Conservation (phyloP, 805 yeast genomes). For the Yamadazyma nakazawae region DNA sequence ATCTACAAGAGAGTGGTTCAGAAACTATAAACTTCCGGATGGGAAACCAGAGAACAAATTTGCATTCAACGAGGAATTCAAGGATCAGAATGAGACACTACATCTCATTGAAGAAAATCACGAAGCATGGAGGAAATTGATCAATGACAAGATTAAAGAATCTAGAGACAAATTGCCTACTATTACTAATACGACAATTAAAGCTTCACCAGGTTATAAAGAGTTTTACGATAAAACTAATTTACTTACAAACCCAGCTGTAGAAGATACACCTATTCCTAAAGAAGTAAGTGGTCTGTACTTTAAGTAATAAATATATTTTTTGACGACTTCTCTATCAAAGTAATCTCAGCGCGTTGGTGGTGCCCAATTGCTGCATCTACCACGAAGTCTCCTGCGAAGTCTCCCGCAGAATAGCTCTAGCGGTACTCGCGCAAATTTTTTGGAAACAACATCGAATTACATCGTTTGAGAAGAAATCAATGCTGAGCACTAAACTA, state of each 20-base stretch:
- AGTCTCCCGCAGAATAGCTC: background rate
- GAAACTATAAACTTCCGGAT: slow-evolving; percentile 96
- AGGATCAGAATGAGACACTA: slow-evolving; percentile 80
- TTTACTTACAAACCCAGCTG: background rate
- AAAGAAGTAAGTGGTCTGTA: slow-evolving; percentile 5
- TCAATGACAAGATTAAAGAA: slow-evolving; percentile 52
- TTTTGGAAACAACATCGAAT: slow-evolving; percentile 6
- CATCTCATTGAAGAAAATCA: slow-evolving; percentile 79
- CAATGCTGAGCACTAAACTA: slow-evolving; percentile 1
- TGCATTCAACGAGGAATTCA: slow-evolving; percentile 94
- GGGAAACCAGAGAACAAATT: slow-evolving; percentile 96
- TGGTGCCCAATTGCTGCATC: no score
- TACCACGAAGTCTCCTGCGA: no score
- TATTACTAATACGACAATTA: slow-evolving; percentile 38
- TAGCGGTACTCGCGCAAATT: slow-evolving; percentile 1
- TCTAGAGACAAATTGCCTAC: slow-evolving; percentile 27
- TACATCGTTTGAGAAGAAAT: background rate
- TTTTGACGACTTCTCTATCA: background rate
- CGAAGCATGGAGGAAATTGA: slow-evolving; percentile 78
- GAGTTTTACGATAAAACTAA: slow-evolving; percentile 11
- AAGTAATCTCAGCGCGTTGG: no score
- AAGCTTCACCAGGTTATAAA: slow-evolving; percentile 25
- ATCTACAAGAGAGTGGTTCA: slow-evolving; percentile 97
- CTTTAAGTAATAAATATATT: background rate
- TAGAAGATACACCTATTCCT: slow-evolving; percentile 7